Evolutionary conservation across 805 yeast genomes (phyloP), one percentile per base, ranked within the genome.

Genomic region (Teunomyces stri): DNA sequence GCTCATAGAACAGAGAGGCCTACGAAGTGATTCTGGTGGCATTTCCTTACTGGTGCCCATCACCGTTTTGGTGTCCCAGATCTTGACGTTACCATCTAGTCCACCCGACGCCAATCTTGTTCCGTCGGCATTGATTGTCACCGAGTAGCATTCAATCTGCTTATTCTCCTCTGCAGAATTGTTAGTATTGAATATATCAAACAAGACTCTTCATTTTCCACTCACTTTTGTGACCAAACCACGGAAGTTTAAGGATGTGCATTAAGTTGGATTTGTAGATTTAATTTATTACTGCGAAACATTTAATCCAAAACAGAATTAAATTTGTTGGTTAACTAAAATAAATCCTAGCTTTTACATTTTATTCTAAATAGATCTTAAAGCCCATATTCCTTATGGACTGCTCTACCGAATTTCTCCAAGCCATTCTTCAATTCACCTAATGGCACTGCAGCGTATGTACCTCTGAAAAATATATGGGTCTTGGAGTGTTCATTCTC

Each of bases 91-190:
- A 0, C 98, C 97, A 67, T 92, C 78, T 34, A 87, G 68, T 1
- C 98, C 99, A 13, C 98, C 99, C 1, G 97, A 85, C 1, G 97
- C 99, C 21, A 92, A 64, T 47, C 96, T 70, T 41, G 82, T 65
- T 1, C 96, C 96, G 67, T 89, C 96, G 0, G 89, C 81, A 51
- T 88, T 85, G 3, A 88, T 84, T 46, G 83, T 82, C 4, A 91
- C 79, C 0, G 97, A 82, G 61, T 90, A 94, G 12, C 95, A 86
- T 60, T 92, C 98, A 58, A 84, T 83, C 54, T 80, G 81, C 50
- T 88, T 78, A 55, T 82, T 82, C 59, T 89, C 97, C 62, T 89
- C 97, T 73, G 63, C n/a, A 29, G 48, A 41, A 46, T 46, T 45
- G 62, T 68, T 56, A 59, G 66, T 60, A 51, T 5, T 6, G 12